Conservation (phyloP, 2,329 filamentous ascomycete genomes). For the Pestalotiopsis sp. region DNA sequence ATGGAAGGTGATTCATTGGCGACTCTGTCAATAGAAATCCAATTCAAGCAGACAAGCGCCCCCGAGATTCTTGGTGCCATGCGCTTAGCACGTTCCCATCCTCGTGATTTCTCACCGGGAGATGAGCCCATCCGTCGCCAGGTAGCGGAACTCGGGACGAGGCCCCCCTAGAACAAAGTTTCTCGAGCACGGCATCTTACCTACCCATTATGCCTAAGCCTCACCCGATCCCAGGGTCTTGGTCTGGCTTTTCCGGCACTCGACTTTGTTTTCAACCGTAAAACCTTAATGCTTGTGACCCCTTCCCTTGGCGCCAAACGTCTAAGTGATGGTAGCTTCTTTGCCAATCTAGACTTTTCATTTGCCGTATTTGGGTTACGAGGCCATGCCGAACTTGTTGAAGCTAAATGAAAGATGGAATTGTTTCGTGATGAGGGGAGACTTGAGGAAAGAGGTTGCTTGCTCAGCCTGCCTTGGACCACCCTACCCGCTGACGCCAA, state of each 20-base stretch:
- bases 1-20: too few species aligned
- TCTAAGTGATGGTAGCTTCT: not conserved
- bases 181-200: not conserved
- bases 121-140: not conserved
- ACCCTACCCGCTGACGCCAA: not conserved
- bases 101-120: too few species aligned
- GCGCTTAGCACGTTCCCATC: too few species aligned
- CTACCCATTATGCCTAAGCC: not conserved
- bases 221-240: not conserved
- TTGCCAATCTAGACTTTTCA: not conserved
- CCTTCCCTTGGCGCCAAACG: not conserved
- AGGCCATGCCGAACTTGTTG: not conserved
- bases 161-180: not conserved
- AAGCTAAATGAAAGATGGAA: not conserved
- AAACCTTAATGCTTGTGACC: not conserved
- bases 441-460: not conserved
- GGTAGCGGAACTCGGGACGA: not conserved
- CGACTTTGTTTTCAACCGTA: not conserved
- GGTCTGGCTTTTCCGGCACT: not conserved
- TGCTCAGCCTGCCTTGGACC: not conserved
- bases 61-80: too few species aligned
- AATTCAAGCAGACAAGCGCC: too few species aligned
- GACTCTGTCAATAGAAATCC: too few species aligned
- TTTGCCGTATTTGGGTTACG: not conserved
- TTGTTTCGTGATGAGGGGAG: not conserved